Percentiles rank a stretch among this genome's conserved stretches.
Evolutionary conservation across 2,329 filamentous ascomycete species (phyloP).

Genomic region (Xylaria sp.): DNA sequence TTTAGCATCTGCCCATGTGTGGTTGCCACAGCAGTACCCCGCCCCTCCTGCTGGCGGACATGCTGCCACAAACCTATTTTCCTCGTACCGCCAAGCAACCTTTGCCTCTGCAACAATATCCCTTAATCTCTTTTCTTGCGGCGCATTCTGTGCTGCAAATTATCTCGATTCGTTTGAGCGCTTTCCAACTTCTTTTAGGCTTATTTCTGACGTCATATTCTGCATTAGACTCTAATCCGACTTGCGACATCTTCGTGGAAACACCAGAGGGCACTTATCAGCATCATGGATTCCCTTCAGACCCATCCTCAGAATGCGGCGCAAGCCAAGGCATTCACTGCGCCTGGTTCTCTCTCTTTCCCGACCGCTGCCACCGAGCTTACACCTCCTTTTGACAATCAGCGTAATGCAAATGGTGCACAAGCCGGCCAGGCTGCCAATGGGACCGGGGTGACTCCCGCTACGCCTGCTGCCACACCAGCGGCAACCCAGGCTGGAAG

Average conservation of each 20-base stretch:
- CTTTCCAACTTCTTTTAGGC: background rate
- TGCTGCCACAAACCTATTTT: too few species aligned
- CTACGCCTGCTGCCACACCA: conserved; percentile 90
- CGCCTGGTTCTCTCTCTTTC: conserved; percentile 89
- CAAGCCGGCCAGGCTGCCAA: conserved; percentile 63
- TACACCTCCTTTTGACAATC: conserved; percentile 72
- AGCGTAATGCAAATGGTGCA: conserved; percentile 56
- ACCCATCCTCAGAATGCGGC: conserved; percentile 86
- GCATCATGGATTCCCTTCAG: conserved; percentile 41
- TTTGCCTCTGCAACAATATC: too few species aligned
- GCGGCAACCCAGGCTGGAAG: conserved; percentile 81
- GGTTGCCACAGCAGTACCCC: background rate
- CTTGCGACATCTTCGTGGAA: conserved; percentile 19
- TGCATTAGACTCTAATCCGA: background rate
- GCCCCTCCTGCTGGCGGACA: too few species aligned
- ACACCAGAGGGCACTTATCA: conserved; percentile 17
- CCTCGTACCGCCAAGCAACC: too few species aligned
- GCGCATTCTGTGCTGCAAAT: background rate
- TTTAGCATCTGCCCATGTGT: background rate
- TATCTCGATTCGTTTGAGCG: background rate
- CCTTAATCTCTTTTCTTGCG: background rate
- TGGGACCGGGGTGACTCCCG: conserved; percentile 83
- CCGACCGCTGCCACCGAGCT: conserved; percentile 83
- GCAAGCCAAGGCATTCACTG: conserved; percentile 95
- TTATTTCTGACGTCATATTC: conserved; percentile 14